A percentile compares a stretch with the other conserved stretches of the same genome.
Conservation (phyloP, 805 yeast species). For the Tetrapisispora arboricola region DNA sequence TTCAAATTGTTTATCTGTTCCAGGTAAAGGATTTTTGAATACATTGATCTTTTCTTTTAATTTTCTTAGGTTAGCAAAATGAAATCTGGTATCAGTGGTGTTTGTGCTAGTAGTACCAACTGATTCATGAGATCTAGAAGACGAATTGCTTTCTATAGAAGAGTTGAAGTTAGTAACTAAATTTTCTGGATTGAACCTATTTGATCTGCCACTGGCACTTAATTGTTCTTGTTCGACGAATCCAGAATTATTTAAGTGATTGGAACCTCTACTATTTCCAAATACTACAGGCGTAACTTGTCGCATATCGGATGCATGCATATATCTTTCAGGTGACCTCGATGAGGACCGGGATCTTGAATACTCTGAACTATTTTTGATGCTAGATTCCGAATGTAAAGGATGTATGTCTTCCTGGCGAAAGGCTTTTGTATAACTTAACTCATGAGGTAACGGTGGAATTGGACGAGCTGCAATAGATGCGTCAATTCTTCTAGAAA, state of each 20-base stretch:
- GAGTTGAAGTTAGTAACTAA: slow-evolving; percentile 11
- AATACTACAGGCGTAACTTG: slow-evolving; percentile 17
- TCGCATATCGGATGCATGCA: slow-evolving; percentile 23
- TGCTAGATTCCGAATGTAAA: not conserved
- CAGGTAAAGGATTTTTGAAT: slow-evolving; percentile 24
- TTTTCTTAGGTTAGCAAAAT: slow-evolving; percentile 28
- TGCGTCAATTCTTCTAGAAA: slow-evolving; percentile 15
- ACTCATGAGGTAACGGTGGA: slow-evolving; percentile 23
- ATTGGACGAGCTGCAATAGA: slow-evolving; percentile 24
- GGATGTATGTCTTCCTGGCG: not conserved
- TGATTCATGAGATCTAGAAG: slow-evolving; percentile 16
- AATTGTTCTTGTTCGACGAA: not conserved
- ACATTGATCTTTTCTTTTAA: slow-evolving; percentile 27
- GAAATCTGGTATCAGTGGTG: slow-evolving; percentile 26
- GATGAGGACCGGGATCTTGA: not conserved
- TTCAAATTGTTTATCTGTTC: slow-evolving; percentile 7
- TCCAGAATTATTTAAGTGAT: not conserved
- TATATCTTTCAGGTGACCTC: slow-evolving; percentile 7
- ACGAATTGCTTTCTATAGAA: slow-evolving; percentile 18
- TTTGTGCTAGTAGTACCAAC: slow-evolving; percentile 16
- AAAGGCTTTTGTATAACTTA: not conserved
- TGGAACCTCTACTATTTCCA: not conserved
- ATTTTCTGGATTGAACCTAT: not conserved
- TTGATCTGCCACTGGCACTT: not conserved
- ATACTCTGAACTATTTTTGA: not conserved